Evolutionary conservation across 163 green algal genomes (phyloP), one percentile per base, ranked within the genome.

Genomic region (Chlamydomonas reinhardtii): DNA sequence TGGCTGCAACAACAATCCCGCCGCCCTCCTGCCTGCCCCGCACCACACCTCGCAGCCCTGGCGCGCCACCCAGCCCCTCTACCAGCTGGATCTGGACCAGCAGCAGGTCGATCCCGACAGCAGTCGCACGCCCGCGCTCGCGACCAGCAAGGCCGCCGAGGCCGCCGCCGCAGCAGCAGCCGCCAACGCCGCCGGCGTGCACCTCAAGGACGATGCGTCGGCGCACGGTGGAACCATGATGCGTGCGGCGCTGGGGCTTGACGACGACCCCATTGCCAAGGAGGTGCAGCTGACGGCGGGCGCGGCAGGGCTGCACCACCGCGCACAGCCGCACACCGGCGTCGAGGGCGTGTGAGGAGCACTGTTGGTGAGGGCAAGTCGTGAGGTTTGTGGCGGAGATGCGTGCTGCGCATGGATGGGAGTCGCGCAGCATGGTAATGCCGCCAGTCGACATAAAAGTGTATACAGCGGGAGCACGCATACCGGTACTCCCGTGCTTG

Each of bases 31-130:
- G 39, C 39, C 39, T 48, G 39, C 39, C 39, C 39, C 39, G 39
- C 39, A 14, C 39, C 39, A 48, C 39, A 48, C n/a, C n/a, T 1
- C 29, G 4, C 74, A 82, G 77, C 56, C 65, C 16, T 84, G 77
- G 77, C 77, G 77, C 39, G 66, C 19, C 8, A 84, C 77, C 8
- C 39, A 76, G 65, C 77, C 77, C 11, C 65, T 84, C 3, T 84
- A 84, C 77, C 77, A 68, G 39, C 35, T 34, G 27, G 77, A 84
- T 27, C 43, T 11, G 19, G 27, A 52, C 59, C 32, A 84, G 19
- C 43, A 25, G 29, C 25, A 74, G 31, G 29, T 34, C 8, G 34
- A 82, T 34, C 34, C 34, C 22, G 76, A 83, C 37, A 83, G 19
- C 62, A 74, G 62, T 37, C 76, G 76, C 35, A 83, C 76, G 2